These are phyloP conservation scores for Colletotrichum sidae DNA, from an alignment of 2,329 filamentous ascomycete genomes.

Conservation along the genomic window DNA sequence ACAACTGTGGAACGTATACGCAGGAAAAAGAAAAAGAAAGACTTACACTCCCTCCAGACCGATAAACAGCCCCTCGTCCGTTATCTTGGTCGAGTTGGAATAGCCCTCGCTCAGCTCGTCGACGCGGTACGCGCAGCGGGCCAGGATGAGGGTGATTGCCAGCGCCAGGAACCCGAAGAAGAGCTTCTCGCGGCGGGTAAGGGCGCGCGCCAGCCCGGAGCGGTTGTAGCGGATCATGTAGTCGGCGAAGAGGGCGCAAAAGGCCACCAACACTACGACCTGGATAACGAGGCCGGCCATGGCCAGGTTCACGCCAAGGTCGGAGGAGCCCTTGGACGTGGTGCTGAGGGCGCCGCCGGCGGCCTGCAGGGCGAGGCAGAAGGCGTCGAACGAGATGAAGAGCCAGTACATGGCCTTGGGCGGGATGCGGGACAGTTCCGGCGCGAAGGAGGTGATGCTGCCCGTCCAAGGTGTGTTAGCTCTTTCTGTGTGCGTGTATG, in stretches of 20 bases:
- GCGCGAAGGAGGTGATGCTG: constrained; percentile 54
- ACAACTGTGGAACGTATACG: too few species aligned
- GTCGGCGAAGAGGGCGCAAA: constrained; percentile 59
- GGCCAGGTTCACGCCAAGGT: constrained; percentile 53
- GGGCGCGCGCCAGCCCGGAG: constrained; percentile 8
- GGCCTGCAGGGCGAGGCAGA: constrained; percentile 67
- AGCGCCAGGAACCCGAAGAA: constrained; percentile 65
- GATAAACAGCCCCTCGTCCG: constrained; percentile 63
- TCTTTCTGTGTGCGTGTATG: not conserved
- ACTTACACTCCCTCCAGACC: constrained; percentile 62
- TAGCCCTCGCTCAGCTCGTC: constrained; percentile 74
- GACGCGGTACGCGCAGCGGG: constrained; percentile 71
- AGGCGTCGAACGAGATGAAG: constrained; percentile 64
- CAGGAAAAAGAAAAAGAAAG: constrained; percentile 5
- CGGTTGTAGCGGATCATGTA: constrained; percentile 57
- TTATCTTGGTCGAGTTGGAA: constrained; percentile 61
- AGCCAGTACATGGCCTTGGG: constrained; percentile 56
- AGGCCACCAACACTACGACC: constrained; percentile 65
- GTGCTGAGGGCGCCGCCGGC: constrained; percentile 65
- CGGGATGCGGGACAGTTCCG: constrained; percentile 53
- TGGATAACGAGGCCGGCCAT: constrained; percentile 68
- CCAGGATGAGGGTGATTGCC: constrained; percentile 70
- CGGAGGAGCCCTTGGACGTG: constrained; percentile 55
- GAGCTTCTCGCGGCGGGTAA: constrained; percentile 45
- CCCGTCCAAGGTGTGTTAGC: constrained; percentile 10